Evolutionary conservation across 257 asterid species (phyloP).

Genomic region (Pogostemon cablin): DNA sequence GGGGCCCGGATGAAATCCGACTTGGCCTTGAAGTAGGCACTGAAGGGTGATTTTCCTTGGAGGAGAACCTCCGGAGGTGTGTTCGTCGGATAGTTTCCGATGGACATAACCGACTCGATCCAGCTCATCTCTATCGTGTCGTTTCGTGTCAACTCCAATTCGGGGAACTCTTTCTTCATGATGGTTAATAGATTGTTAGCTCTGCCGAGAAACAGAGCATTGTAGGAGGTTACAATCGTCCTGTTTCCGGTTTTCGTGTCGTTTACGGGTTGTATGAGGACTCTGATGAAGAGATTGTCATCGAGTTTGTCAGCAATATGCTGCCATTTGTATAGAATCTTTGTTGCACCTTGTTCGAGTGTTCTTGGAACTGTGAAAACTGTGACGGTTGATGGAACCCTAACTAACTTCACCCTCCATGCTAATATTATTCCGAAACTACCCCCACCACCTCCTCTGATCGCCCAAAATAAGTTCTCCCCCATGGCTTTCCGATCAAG

Average conservation of each 20-base stretch:
- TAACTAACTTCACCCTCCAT: constrained; percentile 25
- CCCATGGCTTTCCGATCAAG: constrained; percentile 32
- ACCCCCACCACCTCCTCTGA: constrained; percentile 40
- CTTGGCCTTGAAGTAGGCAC: constrained; percentile 31
- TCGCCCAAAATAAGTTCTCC: constrained; percentile 34
- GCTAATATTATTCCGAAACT: constrained; percentile 28
- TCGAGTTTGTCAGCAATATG: constrained; percentile 3
- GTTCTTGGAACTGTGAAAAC: constrained; percentile 22
- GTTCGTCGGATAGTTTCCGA: neutral
- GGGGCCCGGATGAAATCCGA: constrained; percentile 27
- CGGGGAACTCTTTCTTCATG: constrained; percentile 16
- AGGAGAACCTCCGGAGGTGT: constrained; percentile 27
- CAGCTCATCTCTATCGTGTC: constrained; percentile 29
- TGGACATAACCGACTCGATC: constrained; percentile 21
- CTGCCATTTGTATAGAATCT: constrained; percentile 28
- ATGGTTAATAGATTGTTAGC: neutral
- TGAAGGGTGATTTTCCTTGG: neutral
- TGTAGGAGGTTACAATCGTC: neutral
- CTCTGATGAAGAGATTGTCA: constrained; percentile 36
- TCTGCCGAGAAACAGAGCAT: constrained; percentile 27
- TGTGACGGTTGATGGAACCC: constrained; percentile 14
- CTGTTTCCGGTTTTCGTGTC: neutral
- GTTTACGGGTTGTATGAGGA: neutral
- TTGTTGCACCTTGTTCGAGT: neutral
- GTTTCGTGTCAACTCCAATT: constrained; percentile 9